phyloP scores from a whole-genome alignment of 2,329 filamentous ascomycete species.

The Ophiostoma perfectum region DNA sequence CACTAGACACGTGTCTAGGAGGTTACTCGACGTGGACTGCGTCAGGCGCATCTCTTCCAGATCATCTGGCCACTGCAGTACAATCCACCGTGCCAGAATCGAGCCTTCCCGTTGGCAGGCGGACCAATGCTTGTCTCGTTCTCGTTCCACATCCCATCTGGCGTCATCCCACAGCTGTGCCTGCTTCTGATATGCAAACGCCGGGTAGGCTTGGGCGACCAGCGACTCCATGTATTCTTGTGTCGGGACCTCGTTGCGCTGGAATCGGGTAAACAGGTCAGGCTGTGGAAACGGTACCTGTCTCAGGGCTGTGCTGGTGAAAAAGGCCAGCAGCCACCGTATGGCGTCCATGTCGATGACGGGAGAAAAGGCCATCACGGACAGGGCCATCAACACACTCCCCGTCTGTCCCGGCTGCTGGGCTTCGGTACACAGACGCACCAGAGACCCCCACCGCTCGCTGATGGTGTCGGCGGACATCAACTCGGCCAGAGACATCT shows the following conservation, averaged over 20 bases:
- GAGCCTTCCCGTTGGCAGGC: not conserved
- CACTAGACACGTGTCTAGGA: too few species aligned
- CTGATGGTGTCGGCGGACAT: not conserved
- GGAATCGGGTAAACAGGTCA: not conserved
- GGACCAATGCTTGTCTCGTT: not conserved
- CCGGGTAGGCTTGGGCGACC: not conserved
- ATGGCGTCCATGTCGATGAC: not conserved
- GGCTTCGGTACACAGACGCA: not conserved
- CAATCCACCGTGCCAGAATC: not conserved
- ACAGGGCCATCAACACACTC: not conserved
- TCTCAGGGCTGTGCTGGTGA: not conserved
- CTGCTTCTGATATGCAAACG: not conserved
- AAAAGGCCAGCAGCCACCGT: not conserved
- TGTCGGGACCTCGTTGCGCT: not conserved
- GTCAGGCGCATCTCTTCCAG: not conserved
- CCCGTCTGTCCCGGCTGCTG: not conserved
- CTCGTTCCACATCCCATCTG: not conserved
- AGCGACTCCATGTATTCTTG: not conserved
- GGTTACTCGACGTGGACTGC: too few species aligned
- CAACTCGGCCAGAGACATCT: not conserved
- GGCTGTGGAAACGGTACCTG: not conserved
- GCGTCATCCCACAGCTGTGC: not conserved
- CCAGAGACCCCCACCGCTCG: not conserved
- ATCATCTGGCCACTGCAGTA: not conserved
- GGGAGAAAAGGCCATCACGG: not conserved